A percentile compares a stretch with the other conserved stretches of the same genome.
These are phyloP conservation scores for Eimeria acervulina DNA, from an alignment of 169 alveolate genomes.

Conservation along the genomic window DNA sequence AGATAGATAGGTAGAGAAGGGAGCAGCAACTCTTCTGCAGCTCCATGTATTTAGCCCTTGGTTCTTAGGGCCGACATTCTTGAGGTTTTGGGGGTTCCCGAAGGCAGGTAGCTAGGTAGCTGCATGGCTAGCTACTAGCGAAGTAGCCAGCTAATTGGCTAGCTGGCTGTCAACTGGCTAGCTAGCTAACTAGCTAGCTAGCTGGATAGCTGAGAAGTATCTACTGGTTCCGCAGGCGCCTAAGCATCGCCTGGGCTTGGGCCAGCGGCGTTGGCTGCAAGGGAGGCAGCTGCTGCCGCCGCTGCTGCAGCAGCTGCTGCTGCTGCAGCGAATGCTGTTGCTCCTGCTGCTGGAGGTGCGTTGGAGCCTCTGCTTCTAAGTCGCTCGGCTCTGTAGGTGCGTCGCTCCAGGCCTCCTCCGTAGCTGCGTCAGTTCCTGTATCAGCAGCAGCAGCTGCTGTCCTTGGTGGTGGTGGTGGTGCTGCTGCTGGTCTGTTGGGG, in stretches of 20 bases:
- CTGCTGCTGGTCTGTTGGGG: constrained; percentile 15
- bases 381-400: constrained; percentile 62
- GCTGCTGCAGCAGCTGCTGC: constrained; percentile 55
- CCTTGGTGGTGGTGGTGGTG: background rate
- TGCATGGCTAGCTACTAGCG: background rate
- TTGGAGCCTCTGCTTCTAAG: constrained; percentile 27
- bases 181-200: constrained; percentile 6
- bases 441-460: constrained; percentile 19
- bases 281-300: constrained; percentile 72
- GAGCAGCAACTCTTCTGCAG: background rate
- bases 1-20: background rate
- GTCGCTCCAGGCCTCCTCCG: constrained; percentile 70
- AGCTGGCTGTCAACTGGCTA: background rate
- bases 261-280: constrained; percentile 63
- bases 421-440: constrained; percentile 10
- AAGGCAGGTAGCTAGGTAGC: background rate
- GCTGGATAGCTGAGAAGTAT: too few relatives aligned
- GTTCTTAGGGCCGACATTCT: too few relatives aligned
- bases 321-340: background rate
- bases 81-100: too few relatives aligned
- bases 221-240: background rate
- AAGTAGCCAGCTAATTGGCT: constrained; percentile 5
- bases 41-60: background rate
- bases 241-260: constrained; percentile 33
- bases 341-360: constrained; percentile 52